These are phyloP conservation scores for Rhodotorula toruloides DNA, from an alignment of 768 basidiomycete species.

Conservation along the genomic window DNA sequence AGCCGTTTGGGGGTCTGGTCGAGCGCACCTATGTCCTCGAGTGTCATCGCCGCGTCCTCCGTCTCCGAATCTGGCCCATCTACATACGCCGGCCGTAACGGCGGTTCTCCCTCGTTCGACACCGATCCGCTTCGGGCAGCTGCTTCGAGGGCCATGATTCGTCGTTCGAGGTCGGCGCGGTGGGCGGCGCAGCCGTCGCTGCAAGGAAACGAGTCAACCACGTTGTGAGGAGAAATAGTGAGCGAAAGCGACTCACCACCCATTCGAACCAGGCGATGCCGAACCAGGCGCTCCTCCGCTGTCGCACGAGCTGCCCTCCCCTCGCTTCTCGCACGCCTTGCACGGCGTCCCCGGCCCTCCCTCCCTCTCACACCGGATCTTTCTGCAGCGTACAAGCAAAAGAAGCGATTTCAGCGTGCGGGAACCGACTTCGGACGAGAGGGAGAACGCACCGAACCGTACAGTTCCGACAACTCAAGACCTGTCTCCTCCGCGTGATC, in stretches of 20 bases:
- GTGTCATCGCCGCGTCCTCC: constrained; percentile 32
- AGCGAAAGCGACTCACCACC: neutral
- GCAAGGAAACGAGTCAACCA: neutral
- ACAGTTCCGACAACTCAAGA: neutral
- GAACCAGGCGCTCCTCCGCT: neutral
- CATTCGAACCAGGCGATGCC: neutral
- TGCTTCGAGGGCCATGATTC: constrained; percentile 17
- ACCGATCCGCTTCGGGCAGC: neutral
- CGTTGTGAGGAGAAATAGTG: neutral
- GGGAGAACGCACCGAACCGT: neutral
- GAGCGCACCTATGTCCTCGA: constrained; percentile 27
- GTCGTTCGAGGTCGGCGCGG: constrained; percentile 22
- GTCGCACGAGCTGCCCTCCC: constrained; percentile 15
- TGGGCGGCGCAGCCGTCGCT: constrained; percentile 21
- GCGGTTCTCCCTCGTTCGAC: neutral
- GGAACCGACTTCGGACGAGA: neutral
- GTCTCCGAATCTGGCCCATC: constrained; percentile 16
- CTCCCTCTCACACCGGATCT: constrained; percentile 28
- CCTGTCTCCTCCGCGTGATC: neutral
- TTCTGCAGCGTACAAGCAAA: neutral
- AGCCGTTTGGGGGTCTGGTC: neutral
- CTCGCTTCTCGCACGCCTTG: constrained; percentile 27
- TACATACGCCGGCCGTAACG: neutral
- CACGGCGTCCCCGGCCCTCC: constrained; percentile 11
- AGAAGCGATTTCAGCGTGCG: neutral